These are phyloP conservation scores for Talaromyces verruculosus DNA, from an alignment of 2,329 filamentous ascomycete genomes.

Conservation along the genomic window DNA sequence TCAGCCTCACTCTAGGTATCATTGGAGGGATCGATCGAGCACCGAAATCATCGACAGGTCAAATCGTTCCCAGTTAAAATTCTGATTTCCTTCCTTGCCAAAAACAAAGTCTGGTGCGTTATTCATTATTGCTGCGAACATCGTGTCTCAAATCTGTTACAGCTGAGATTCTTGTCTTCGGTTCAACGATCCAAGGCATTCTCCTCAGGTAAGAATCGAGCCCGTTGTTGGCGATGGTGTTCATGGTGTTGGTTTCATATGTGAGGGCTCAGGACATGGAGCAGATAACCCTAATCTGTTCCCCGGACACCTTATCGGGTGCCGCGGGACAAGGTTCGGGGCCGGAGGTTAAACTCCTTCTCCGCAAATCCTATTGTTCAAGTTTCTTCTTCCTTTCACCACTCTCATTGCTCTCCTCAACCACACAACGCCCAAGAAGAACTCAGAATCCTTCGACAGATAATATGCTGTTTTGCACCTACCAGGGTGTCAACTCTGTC, in stretches of 20 bases:
- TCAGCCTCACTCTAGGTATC: too few relatives aligned
- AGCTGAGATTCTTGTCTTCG: too few relatives aligned
- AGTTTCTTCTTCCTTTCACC: neutral
- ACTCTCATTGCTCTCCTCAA: neutral
- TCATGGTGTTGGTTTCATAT: neutral
- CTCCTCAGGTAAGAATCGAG: too few relatives aligned
- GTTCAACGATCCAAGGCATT: too few relatives aligned
- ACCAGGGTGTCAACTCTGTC: neutral
- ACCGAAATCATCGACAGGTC: too few relatives aligned
- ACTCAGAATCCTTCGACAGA: neutral
- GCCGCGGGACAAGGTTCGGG: neutral
- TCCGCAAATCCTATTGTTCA: neutral
- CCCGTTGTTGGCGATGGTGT: too few relatives aligned
- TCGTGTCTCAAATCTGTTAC: too few relatives aligned
- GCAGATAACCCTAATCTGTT: neutral
- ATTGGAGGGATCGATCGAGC: too few relatives aligned
- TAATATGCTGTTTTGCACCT: slow-evolving; percentile 5
- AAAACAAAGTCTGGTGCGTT: too few relatives aligned
- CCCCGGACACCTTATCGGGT: neutral
- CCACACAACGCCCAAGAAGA: neutral
- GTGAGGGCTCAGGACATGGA: neutral
- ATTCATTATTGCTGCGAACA: too few relatives aligned
- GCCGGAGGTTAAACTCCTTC: slow-evolving; percentile 3
- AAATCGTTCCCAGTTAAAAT: too few relatives aligned
- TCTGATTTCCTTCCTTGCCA: too few relatives aligned